Percentiles rank a stretch among this genome's conserved stretches.
These are phyloP conservation scores for Leucocoprinus leucothites DNA, from an alignment of 768 basidiomycete genomes.

Conservation along the genomic window DNA sequence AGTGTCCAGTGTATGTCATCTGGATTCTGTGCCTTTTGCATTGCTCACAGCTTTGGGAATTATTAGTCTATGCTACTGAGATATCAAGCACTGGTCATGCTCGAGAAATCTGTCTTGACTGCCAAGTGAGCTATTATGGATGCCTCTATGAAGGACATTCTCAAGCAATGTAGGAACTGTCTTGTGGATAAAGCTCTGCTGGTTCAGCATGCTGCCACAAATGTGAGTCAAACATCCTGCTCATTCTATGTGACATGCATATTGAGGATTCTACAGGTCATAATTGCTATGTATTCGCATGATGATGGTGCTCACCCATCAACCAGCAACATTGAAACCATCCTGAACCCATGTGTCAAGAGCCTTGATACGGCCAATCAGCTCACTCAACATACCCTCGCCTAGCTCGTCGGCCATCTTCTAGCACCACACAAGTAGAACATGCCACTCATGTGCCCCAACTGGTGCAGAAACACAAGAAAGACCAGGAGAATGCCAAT, in stretches of 20 bases:
- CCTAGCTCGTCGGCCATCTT: constrained; percentile 79
- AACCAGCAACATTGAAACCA: constrained; percentile 70
- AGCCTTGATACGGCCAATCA: constrained; percentile 83
- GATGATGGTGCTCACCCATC: constrained; percentile 53
- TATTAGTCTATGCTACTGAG: constrained; percentile 75
- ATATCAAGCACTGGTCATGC: constrained; percentile 71
- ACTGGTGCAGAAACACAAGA: constrained; percentile 56
- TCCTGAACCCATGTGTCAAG: constrained; percentile 65
- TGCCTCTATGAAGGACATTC: constrained; percentile 68
- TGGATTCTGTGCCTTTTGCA: too few species aligned
- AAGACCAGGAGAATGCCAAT: constrained; percentile 58
- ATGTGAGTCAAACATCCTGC: constrained; percentile 45
- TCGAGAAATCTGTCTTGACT: constrained; percentile 75
- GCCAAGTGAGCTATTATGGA: constrained; percentile 87
- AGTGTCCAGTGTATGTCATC: constrained; percentile 64
- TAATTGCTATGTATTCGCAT: constrained; percentile 55
- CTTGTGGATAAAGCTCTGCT: constrained; percentile 81
- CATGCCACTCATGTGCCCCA: constrained; percentile 44
- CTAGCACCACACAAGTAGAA: constrained; percentile 80
- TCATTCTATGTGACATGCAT: background rate
- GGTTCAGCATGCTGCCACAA: constrained; percentile 80
- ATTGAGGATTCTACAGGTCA: constrained; percentile 31
- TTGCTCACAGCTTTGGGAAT: background rate
- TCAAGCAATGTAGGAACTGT: constrained; percentile 76
- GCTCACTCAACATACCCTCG: constrained; percentile 73